Percentiles rank a stretch among this genome's conserved stretches.
Evolutionary conservation across 192 early-diverging fungal genomes (phyloP).

Genomic region (Powellomyces hirtus): DNA sequence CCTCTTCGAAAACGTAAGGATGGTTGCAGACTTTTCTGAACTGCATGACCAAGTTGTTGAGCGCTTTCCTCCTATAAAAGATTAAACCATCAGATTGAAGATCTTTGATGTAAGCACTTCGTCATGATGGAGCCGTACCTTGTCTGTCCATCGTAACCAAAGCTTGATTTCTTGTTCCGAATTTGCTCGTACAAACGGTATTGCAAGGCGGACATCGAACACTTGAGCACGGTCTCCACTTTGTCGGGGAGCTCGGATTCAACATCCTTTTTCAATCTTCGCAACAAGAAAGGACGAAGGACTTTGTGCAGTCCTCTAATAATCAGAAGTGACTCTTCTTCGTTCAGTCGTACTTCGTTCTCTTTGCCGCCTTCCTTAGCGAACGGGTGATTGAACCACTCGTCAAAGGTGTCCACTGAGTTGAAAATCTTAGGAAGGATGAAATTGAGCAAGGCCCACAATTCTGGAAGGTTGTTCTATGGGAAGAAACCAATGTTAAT

Average conservation of each 20-base stretch:
- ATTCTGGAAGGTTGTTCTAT: conserved; percentile 93
- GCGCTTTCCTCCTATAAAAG: conserved; percentile 56
- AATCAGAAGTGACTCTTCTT: conserved; percentile 96
- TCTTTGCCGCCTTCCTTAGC: conserved; percentile 75
- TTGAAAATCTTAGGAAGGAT: conserved; percentile 95
- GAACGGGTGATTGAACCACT: conserved; percentile 99
- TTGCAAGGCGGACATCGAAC: conserved; percentile 88
- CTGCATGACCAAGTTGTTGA: conserved; percentile 98
- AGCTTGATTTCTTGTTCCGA: conserved; percentile 58
- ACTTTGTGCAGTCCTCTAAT: conserved; percentile 97
- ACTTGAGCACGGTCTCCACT: conserved; percentile 90
- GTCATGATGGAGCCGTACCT: conserved; percentile 52
- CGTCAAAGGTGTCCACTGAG: conserved; percentile 94
- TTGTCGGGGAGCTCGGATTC: conserved; percentile 98
- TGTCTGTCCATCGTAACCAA: conserved; percentile 53
- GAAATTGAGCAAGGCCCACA: conserved; percentile 97
- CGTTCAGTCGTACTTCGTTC: conserved; percentile 82
- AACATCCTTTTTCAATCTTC: conserved; percentile 96
- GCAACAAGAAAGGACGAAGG: conserved; percentile 92
- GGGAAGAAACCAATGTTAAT: not conserved
- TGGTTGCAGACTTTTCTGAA: conserved; percentile 98
- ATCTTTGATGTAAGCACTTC: not conserved
- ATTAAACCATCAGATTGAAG: not conserved
- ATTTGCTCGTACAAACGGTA: conserved; percentile 81
- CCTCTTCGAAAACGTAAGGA: conserved; percentile 94